Conservation (phyloP, 192 early-diverging fungal genomes). For the Rhizophagus prolifer region DNA sequence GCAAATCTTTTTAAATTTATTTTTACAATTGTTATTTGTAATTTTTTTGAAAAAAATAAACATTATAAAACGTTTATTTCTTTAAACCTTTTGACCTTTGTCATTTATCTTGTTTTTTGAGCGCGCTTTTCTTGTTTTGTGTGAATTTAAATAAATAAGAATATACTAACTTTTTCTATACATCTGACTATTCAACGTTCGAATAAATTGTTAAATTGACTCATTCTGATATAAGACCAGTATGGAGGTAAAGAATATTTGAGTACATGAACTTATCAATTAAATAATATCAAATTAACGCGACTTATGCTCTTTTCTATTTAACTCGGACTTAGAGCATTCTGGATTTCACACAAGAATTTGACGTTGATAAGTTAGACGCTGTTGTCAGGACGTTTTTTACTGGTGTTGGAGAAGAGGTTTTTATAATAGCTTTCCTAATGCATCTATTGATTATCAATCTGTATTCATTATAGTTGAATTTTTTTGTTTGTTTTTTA, state of each 20-base stretch:
- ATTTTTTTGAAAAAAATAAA: constrained; percentile 16
- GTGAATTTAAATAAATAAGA: background rate
- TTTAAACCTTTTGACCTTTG: constrained; percentile 1
- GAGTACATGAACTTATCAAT: background rate
- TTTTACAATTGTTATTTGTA: background rate
- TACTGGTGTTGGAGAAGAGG: constrained; percentile 72
- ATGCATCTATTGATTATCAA: background rate
- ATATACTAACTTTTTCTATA: background rate
- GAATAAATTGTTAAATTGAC: background rate
- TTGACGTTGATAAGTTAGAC: constrained; percentile 88
- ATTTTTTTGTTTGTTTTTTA: background rate
- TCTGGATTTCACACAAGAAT: constrained; percentile 85
- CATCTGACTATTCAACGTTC: background rate
- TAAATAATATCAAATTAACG: background rate
- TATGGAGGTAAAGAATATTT: background rate
- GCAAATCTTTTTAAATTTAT: background rate
- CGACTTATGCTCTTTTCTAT: background rate
- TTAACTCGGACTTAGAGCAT: constrained; percentile 55
- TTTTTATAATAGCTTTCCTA: constrained; percentile 29
- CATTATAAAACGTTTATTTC: constrained; percentile 5
- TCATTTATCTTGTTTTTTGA: background rate
- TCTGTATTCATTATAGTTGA: background rate
- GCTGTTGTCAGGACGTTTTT: constrained; percentile 84
- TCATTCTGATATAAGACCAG: background rate
- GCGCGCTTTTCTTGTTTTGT: background rate